These are phyloP conservation scores for Neofusicoccum sp. DNA, from an alignment of 2,329 filamentous ascomycete species.

Conservation along the genomic window DNA sequence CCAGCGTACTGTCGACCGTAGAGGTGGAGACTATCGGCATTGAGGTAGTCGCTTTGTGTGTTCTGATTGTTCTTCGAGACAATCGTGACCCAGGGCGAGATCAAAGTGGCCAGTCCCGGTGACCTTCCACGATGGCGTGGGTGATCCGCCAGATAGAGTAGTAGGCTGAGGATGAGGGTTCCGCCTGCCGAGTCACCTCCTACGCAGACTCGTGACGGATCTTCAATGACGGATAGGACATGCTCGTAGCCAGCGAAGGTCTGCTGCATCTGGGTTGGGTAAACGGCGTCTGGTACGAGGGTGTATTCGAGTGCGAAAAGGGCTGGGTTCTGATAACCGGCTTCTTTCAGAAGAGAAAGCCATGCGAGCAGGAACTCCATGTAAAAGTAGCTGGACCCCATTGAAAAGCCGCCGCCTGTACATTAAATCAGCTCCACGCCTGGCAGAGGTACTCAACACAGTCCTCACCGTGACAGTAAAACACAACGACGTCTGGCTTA, in stretches of 20 bases:
- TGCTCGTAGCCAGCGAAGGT: constrained; percentile 69
- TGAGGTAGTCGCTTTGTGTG: constrained; percentile 73
- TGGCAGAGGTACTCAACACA: not conserved
- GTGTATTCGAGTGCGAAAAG: constrained; percentile 80
- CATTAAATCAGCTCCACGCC: not conserved
- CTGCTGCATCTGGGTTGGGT: constrained; percentile 72
- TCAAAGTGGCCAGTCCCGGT: constrained; percentile 66
- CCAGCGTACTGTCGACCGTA: constrained; percentile 72
- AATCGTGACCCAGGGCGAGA: constrained; percentile 79
- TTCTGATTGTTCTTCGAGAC: constrained; percentile 65
- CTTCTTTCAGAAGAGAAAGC: constrained; percentile 62
- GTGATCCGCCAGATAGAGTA: constrained; percentile 63
- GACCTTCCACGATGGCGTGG: constrained; percentile 42
- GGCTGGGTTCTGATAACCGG: constrained; percentile 71
- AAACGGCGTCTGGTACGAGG: constrained; percentile 70
- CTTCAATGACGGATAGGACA: constrained; percentile 56
- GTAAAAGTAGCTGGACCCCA: constrained; percentile 82
- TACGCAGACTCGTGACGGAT: constrained; percentile 65
- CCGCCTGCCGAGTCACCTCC: constrained; percentile 79
- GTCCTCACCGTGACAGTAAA: constrained; percentile 71
- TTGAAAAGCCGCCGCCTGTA: constrained; percentile 73
- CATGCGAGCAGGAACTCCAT: constrained; percentile 77
- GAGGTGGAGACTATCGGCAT: constrained; percentile 61
- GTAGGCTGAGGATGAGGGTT: constrained; percentile 68
- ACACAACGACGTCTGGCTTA: constrained; percentile 73